A percentile compares a stretch with the other conserved stretches of the same genome.
These are phyloP conservation scores for Simplicillium aogashimaense DNA, from an alignment of 2,329 filamentous ascomycete species.

Conservation along the genomic window DNA sequence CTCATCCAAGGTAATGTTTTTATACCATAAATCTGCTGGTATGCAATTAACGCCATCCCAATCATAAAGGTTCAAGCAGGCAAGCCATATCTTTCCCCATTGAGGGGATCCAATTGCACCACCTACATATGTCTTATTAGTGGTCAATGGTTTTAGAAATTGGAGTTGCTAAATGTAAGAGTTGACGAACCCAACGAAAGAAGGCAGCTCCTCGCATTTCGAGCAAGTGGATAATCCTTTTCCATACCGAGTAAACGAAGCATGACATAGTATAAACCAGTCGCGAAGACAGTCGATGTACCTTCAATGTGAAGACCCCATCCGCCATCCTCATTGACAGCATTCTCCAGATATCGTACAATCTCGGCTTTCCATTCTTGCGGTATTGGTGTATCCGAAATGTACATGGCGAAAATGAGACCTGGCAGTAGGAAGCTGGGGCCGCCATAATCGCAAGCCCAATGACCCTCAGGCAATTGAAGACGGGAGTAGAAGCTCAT, in stretches of 20 bases:
- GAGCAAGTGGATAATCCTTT: too few species aligned
- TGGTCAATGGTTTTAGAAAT: too few species aligned
- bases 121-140: neutral
- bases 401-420: conserved; percentile 1
- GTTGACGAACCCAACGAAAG: too few species aligned
- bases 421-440: neutral
- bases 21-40: too few species aligned
- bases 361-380: neutral
- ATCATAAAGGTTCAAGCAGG: neutral
- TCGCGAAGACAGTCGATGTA: neutral
- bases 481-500: neutral
- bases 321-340: neutral
- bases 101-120: neutral
- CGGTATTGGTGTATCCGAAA: neutral
- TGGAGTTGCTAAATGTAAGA: too few species aligned
- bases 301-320: neutral
- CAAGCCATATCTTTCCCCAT: conserved; percentile 1
- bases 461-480: neutral
- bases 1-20: too few species aligned
- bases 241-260: too few species aligned
- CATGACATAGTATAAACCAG: neutral
- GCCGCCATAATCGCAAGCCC: conserved; percentile 1
- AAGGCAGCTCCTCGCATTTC: too few species aligned
- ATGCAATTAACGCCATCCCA: conserved; percentile 1
- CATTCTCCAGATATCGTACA: neutral